Evolutionary conservation across 2,329 filamentous ascomycete genomes (phyloP), one percentile per base, ranked within the genome.

Genomic region (Fusarium incarnatum): DNA sequence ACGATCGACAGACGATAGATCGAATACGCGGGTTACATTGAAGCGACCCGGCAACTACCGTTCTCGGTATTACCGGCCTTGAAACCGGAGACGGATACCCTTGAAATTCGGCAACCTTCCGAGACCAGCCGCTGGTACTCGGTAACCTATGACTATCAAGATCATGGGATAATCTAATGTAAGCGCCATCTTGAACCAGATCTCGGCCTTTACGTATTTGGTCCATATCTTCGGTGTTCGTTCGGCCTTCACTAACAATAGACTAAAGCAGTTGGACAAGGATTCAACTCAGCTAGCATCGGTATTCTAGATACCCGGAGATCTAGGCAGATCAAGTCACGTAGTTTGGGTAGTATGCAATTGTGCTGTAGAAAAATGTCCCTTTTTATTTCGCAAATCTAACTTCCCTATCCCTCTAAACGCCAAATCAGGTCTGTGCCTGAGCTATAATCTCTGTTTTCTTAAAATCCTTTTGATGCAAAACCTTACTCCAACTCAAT

Each of bases 31-130:
- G 28, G 34, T 52, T 52, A 41, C 49, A 41, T 41, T 27, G 13
- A 37, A 27, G 18, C 42, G 41, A 61, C 22, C 48, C 55, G 37
- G 46, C 41, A 34, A 46, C 41, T 70, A 28, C 67, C 66, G 49
- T 48, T 46, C 44, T 59, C 62, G 57, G 57, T 48, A 53, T 48
- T 56, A 28, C 53, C 41, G 18, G 25, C 25, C 32, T 34, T 20
- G 32, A 41, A 44, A 11, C 40, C 10, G 44, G 34, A 42, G 34
- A 28, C 12, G 44, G 34, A 42, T 30, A 28, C 27, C n/a, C 12
- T 37, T 32, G 6, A 59, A 4, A 37, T 37, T 37, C 34, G 64
- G 55, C 23, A 47, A 56, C 47, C 37, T 56, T 48, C 60, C 54
- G 54, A 54, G 34, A 30, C 28, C 28, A 42, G 27, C 44, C 42